A percentile compares a stretch with the other conserved stretches of the same genome.
Conservation (phyloP, 1,139 yeast species). For the Pichia sp. region DNA sequence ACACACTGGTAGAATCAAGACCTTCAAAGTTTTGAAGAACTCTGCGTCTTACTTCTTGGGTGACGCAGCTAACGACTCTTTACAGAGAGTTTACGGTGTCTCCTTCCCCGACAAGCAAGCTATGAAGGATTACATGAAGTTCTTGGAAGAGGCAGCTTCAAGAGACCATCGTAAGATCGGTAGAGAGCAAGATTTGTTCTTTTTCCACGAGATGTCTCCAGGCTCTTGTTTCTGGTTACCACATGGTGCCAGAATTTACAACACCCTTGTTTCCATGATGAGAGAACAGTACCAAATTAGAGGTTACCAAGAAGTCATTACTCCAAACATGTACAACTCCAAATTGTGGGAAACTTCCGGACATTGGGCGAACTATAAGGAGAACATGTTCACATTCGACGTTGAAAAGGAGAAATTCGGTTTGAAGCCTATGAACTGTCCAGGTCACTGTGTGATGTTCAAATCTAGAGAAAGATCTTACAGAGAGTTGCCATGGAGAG, state of each 20-base stretch:
- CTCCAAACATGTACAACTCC: constrained; percentile 95
- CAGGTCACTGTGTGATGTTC: constrained; percentile 92
- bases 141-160: constrained; percentile 92
- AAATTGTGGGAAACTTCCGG: constrained; percentile 98
- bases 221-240: constrained; percentile 98
- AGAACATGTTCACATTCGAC: constrained; percentile 94
- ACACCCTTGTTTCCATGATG: constrained; percentile 71
- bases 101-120: constrained; percentile 98
- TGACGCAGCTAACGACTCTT: constrained; percentile 85
- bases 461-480: constrained; percentile 85
- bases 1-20: constrained; percentile 94
- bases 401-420: constrained; percentile 91
- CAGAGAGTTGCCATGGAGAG: constrained; percentile 93
- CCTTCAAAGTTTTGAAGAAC: constrained; percentile 90
- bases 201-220: constrained; percentile 95
- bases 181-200: constrained; percentile 90
- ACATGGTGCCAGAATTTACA: constrained; percentile 95
- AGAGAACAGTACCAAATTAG: constrained; percentile 81
- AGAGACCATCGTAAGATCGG: constrained; percentile 98
- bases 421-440: constrained; percentile 97
- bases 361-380: constrained; percentile 96
- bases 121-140: constrained; percentile 93
- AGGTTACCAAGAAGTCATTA: constrained; percentile 95
- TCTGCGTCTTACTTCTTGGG: constrained; percentile 96
- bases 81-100: constrained; percentile 97